These are phyloP conservation scores for Globisporangium ultimum DNA, from an alignment of 352 stramenopile genomes.

Conservation along the genomic window DNA sequence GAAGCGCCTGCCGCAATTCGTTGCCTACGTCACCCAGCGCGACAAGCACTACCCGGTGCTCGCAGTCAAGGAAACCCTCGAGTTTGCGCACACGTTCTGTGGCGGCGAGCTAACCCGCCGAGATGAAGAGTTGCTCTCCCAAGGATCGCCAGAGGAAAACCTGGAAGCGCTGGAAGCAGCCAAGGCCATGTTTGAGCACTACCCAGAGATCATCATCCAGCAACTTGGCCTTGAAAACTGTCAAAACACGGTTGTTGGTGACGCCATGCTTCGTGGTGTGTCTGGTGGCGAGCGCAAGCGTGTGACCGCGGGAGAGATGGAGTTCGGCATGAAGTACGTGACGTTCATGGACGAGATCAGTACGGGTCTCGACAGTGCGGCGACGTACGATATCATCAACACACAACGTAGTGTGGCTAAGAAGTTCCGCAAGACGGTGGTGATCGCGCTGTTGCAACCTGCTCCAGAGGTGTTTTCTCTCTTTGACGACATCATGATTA, in stretches of 20 bases:
- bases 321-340: constrained; percentile 57
- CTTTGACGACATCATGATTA: constrained; percentile 48
- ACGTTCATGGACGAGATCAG: constrained; percentile 80
- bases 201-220: constrained; percentile 3
- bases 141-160: constrained; percentile 24
- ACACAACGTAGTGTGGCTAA: constrained; percentile 43
- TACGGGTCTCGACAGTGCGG: constrained; percentile 49
- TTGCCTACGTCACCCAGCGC: constrained; percentile 23
- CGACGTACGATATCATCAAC: constrained; percentile 58
- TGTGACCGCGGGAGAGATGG: constrained; percentile 50
- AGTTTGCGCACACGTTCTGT: constrained; percentile 58
- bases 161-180: constrained; percentile 2
- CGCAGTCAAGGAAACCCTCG: constrained; percentile 4
- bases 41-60: constrained; percentile 83
- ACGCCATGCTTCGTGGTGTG: constrained; percentile 36
- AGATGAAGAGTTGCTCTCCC: constrained; percentile 31
- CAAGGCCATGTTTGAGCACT: constrained; percentile 9
- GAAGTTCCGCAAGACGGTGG: constrained; percentile 38
- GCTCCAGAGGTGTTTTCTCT: constrained; percentile 48
- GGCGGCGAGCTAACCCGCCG: constrained; percentile 11
- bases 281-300: constrained; percentile 37
- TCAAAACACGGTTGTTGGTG: constrained; percentile 33
- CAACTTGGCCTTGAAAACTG: constrained; percentile 1
- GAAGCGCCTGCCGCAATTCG: constrained; percentile 20
- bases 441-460: constrained; percentile 79